phyloP scores from a whole-genome alignment of 108 stramenopile species.

The Cyclotella choctawhatcheeana region DNA sequence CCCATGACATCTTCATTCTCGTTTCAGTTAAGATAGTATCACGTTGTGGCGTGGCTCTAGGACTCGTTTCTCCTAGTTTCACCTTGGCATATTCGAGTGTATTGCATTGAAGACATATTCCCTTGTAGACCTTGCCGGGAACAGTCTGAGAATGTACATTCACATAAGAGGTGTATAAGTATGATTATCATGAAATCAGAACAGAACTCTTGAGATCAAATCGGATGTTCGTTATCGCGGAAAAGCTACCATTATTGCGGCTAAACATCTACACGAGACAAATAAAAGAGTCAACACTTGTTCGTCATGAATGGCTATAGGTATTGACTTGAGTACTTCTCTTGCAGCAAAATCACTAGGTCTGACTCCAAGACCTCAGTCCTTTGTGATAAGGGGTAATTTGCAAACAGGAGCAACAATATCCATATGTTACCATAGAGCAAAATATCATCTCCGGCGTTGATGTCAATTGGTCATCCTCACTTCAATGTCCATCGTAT shows the following conservation, averaged over 20 bases:
- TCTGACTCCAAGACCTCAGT: background rate
- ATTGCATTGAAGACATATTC: conserved; percentile 36
- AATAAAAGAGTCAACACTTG: too few species aligned
- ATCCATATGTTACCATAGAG: background rate
- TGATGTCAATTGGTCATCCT: background rate
- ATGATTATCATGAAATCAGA: background rate
- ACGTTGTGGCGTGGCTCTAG: too few species aligned
- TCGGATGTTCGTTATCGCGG: background rate
- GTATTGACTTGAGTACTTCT: too few species aligned
- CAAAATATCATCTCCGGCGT: background rate
- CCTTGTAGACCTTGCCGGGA: conserved; percentile 40
- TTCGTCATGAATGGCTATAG: too few species aligned
- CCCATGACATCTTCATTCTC: too few species aligned
- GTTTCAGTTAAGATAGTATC: too few species aligned
- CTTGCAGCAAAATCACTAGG: background rate
- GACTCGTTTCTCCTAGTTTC: conserved; percentile 11
- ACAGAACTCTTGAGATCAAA: background rate
- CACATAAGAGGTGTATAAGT: background rate
- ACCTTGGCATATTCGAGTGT: conserved; percentile 19
- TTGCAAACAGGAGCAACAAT: background rate
- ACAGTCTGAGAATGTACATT: conserved; percentile 21
- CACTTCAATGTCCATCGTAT: background rate
- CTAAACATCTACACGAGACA: too few species aligned
- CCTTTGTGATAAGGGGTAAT: background rate
- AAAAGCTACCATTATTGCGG: too few species aligned